A percentile compares a stretch with the other conserved stretches of the same genome.
Evolutionary conservation across 2,329 filamentous ascomycete genomes (phyloP).

Genomic region (Aureobasidium vineae): DNA sequence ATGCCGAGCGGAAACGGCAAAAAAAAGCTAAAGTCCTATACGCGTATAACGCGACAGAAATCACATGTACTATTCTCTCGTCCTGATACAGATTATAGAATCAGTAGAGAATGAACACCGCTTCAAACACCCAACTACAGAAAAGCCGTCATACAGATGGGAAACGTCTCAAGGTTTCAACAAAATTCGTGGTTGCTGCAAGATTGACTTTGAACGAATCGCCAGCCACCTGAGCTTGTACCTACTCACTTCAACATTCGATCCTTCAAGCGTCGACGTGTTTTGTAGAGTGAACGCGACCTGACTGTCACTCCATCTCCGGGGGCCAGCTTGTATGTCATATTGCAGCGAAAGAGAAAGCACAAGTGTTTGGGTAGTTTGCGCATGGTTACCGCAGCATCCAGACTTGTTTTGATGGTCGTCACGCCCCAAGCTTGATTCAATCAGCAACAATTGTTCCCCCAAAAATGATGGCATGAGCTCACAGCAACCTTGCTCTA

Average conservation of each 20-base stretch:
- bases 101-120: neutral
- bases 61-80: neutral
- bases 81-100: too few relatives aligned
- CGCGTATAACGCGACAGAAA: neutral
- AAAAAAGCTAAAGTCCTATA: neutral
- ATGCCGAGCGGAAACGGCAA: neutral
- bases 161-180: neutral
- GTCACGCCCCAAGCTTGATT: neutral
- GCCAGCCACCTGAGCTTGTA: neutral
- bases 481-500: neutral
- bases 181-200: neutral
- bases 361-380: neutral
- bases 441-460: neutral
- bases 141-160: too few relatives aligned
- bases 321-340: neutral
- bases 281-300: neutral
- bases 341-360: neutral
- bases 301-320: neutral
- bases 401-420: slow-evolving; percentile 4
- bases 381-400: neutral
- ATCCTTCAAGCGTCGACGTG: neutral
- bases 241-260: neutral
- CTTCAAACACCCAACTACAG: too few relatives aligned
- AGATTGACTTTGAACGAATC: neutral
- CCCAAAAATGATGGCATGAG: slow-evolving; percentile 8